These are phyloP conservation scores for Neonectria neomacrospora DNA, from an alignment of 2,329 filamentous ascomycete genomes.

Conservation along the genomic window DNA sequence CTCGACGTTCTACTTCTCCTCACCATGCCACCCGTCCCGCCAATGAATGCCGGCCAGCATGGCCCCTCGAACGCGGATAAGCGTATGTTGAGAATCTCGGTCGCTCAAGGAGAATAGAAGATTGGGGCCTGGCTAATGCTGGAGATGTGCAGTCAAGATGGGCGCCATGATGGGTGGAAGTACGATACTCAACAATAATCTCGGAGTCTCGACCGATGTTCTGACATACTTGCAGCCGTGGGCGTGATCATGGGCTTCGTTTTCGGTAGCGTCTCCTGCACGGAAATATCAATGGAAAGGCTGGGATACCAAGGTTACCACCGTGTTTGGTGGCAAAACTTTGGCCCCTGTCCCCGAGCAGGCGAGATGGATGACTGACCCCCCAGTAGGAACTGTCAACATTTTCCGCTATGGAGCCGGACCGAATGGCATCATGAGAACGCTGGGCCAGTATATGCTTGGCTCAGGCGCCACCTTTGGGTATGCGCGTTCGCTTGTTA, in stretches of 20 bases:
- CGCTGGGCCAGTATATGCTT: slow-evolving; percentile 95
- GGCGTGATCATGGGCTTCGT: slow-evolving; percentile 98
- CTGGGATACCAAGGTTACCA: slow-evolving; percentile 7
- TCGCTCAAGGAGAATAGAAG: slow-evolving; percentile 8
- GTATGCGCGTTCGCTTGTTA: slow-evolving; percentile 58
- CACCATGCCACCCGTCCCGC: slow-evolving; percentile 56
- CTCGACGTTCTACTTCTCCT: neutral
- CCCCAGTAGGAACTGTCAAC: slow-evolving; percentile 80
- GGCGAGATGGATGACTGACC: slow-evolving; percentile 27
- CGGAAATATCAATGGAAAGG: neutral
- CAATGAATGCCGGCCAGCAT: slow-evolving; percentile 54
- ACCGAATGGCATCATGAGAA: slow-evolving; percentile 92
- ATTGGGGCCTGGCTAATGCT: slow-evolving; percentile 32
- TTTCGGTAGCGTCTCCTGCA: slow-evolving; percentile 72
- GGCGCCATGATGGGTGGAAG: slow-evolving; percentile 98
- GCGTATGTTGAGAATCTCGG: slow-evolving; percentile 49
- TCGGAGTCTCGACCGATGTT: slow-evolving; percentile 1
- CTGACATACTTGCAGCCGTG: slow-evolving; percentile 73
- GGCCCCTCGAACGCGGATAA: slow-evolving; percentile 67
- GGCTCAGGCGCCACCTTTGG: slow-evolving; percentile 96
- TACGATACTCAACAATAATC: slow-evolving; percentile 64
- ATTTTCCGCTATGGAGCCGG: slow-evolving; percentile 96
- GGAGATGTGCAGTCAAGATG: slow-evolving; percentile 73
- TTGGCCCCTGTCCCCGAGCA: slow-evolving; percentile 1
- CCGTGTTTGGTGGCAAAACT: slow-evolving; percentile 3